Base-by-base conservation (phyloP, 371 early-diverging fungal species). In the Lichtheimia hyalospora region DNA sequence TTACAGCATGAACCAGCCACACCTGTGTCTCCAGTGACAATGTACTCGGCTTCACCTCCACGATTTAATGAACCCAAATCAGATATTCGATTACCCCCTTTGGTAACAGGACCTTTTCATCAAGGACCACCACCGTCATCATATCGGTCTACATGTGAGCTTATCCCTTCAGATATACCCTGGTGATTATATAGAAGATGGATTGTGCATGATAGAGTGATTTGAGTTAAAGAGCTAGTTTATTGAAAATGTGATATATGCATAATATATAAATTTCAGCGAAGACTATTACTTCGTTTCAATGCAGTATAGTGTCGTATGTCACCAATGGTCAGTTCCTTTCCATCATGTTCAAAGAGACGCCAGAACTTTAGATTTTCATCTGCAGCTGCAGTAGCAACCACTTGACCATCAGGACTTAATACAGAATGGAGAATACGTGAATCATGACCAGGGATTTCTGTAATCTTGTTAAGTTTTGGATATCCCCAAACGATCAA, bases 351-450 rank as follows among this genome's bases (percentile, higher is more conserved):
- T 54, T 90, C 89, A 79, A 95, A 97, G 52, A 93, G 69, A 61
- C 89, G 90, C 99, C 99, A 99, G 79, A 99, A 97, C 79, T 99
- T 99, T 51, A 99, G 70, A 58, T 90, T 94, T 69, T 97, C 98
- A 77, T 99, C 99, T 24, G 92, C 85, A 3, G 99, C 93, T 4
- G 88, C 92, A 0, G 96, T 94, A 14, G 95, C 98, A 1, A 99
- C 81, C 0, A 86, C 84, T 64, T 92, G 88, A 3, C 96, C 97
- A 74, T 98, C 99, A 3, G 99, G 99, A 48, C 93, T 92, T 21
- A 96, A 39, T 0, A 96, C 90, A 18, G 92, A 85, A 62, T 95
- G 93, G 20, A 99, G 78, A 5, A 99, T 92, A 15, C 99, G 81
- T 1, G 88, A 77, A 18, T 94, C 93, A 64, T 97, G 98, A 0